Conservation (phyloP, 2,329 filamentous ascomycete species). For the Xylaria sp. region DNA sequence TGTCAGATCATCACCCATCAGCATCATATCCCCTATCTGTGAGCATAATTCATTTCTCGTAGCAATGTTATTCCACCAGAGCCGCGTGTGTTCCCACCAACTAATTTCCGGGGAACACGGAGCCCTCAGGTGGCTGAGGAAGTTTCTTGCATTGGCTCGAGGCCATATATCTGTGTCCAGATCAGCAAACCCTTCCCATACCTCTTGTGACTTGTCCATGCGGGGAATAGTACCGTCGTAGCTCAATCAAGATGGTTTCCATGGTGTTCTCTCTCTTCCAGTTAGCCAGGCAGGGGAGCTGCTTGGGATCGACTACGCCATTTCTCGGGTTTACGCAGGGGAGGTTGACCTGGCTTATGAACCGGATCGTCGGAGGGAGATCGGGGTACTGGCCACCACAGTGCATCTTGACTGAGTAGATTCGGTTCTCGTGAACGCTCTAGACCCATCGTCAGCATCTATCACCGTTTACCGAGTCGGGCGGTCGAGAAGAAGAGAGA, state of each 20-base stretch:
- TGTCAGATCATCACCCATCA: not conserved
- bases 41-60: conserved; percentile 33
- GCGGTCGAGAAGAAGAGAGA: not conserved
- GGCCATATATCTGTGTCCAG: conserved; percentile 82
- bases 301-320: conserved; percentile 85
- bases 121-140: conserved; percentile 89
- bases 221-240: conserved; percentile 71
- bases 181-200: conserved; percentile 33
- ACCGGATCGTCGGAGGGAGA: conserved; percentile 87
- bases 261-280: conserved; percentile 96
- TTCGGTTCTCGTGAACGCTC: conserved; percentile 98
- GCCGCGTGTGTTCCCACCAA: not conserved
- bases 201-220: conserved; percentile 40
- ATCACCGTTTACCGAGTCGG: not conserved
- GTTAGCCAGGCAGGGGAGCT: conserved; percentile 84
- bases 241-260: conserved; percentile 90
- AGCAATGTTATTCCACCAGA: not conserved
- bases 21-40: conserved; percentile 1
- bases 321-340: conserved; percentile 87
- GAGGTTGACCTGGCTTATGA: conserved; percentile 95
- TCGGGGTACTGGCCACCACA: conserved; percentile 93
- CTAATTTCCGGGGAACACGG: conserved; percentile 51
- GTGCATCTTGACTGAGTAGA: conserved; percentile 97
- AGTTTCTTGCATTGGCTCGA: conserved; percentile 92
- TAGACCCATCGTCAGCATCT: conserved; percentile 51